Percentiles rank a stretch among this genome's conserved stretches.
Evolutionary conservation across 2,329 filamentous ascomycete species (phyloP).

Genomic region (Colletotrichum eleusines): DNA sequence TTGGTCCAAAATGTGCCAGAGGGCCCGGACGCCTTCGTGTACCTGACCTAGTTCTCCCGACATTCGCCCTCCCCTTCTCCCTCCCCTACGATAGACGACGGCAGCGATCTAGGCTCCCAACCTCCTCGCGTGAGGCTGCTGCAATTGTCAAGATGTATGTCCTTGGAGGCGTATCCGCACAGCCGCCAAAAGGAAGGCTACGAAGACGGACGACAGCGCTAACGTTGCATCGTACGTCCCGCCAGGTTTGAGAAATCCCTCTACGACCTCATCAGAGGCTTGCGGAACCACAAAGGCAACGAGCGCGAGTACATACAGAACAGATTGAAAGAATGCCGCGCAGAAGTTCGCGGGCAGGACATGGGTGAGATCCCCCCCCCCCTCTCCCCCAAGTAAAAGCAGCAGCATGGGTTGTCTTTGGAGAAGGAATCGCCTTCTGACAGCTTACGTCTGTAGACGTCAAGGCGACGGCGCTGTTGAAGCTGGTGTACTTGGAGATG

Average conservation of each 20-base stretch:
- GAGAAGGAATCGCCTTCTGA: conserved; percentile 26
- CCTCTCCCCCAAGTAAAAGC: neutral
- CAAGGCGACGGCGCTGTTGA: conserved; percentile 95
- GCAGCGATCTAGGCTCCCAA: conserved; percentile 7
- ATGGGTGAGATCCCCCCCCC: conserved; percentile 72
- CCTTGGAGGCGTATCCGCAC: neutral
- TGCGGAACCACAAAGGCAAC: conserved; percentile 94
- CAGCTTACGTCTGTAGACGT: conserved; percentile 70
- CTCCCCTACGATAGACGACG: neutral
- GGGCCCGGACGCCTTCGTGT: conserved; percentile 11
- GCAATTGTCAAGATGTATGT: conserved; percentile 38
- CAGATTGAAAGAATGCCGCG: conserved; percentile 93
- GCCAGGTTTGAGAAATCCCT: conserved; percentile 99
- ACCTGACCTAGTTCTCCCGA: conserved; percentile 29
- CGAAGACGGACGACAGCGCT: neutral
- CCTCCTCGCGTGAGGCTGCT: conserved; percentile 29
- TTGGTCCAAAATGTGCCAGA: conserved; percentile 36
- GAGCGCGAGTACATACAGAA: conserved; percentile 96
- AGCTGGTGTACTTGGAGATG: conserved; percentile 98
- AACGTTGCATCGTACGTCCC: conserved; percentile 39
- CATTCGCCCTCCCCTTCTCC: conserved; percentile 1
- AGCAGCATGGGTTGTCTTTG: neutral
- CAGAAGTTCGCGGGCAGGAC: conserved; percentile 91
- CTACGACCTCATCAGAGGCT: conserved; percentile 96
- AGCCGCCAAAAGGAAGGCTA: neutral